Evolutionary conservation across 306 rosid genomes (phyloP).

Genomic region (Cucurbita moschata): DNA sequence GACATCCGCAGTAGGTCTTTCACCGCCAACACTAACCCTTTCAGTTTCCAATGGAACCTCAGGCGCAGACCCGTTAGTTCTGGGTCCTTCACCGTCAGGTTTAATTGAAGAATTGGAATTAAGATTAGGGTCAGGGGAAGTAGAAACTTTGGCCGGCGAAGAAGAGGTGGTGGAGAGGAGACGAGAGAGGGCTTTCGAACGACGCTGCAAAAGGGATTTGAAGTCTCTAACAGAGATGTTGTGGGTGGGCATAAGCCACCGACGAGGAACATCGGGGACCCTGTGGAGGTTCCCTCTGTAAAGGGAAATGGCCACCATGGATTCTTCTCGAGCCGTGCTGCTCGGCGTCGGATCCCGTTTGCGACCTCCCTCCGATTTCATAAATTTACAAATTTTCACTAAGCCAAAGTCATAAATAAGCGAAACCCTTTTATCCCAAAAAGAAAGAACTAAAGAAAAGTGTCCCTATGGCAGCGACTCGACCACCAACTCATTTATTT

Average conservation of each 20-base stretch:
- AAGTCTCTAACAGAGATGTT: slow-evolving; percentile 60
- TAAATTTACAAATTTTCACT: background rate
- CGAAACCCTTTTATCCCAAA: background rate
- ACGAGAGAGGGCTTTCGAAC: slow-evolving; percentile 64
- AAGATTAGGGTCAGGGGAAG: slow-evolving; percentile 17
- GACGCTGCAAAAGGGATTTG: slow-evolving; percentile 55
- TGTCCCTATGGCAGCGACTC: background rate
- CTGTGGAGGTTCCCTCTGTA: slow-evolving; percentile 95
- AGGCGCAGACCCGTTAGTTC: slow-evolving; percentile 1
- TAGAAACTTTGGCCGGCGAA: slow-evolving; percentile 1
- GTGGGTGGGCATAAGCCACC: slow-evolving; percentile 71
- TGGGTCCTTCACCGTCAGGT: slow-evolving; percentile 6
- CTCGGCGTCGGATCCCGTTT: background rate
- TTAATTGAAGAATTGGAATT: slow-evolving; percentile 20
- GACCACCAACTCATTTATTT: background rate
- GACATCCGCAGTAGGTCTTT: slow-evolving; percentile 30
- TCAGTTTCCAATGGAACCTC: slow-evolving; percentile 8
- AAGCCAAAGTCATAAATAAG: background rate
- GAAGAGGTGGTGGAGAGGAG: slow-evolving; percentile 11
- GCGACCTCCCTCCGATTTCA: slow-evolving; percentile 2
- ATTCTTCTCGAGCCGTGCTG: slow-evolving; percentile 6
- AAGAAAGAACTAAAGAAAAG: background rate
- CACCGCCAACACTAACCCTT: slow-evolving; percentile 18
- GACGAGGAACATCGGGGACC: slow-evolving; percentile 64
- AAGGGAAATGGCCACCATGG: slow-evolving; percentile 79